Percentiles rank a stretch among this genome's conserved stretches.
phyloP scores from a whole-genome alignment of 208 protist genomes.

The Perkinsela sp. region DNA sequence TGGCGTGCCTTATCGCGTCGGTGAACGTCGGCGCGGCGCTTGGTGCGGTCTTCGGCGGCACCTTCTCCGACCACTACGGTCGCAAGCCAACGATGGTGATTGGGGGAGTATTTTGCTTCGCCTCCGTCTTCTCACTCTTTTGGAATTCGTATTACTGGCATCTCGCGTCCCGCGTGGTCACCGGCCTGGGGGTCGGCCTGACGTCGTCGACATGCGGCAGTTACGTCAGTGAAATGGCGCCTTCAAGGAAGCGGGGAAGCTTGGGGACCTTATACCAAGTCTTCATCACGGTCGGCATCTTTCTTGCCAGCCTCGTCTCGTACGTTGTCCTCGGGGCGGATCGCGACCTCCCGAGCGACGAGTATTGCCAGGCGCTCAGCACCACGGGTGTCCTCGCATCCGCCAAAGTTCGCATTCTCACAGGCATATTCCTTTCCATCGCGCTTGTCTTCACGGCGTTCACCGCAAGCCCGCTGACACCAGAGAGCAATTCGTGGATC shows the following conservation, averaged over 20 bases:
- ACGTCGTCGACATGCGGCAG: constrained; percentile 22
- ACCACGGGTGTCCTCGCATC: constrained; percentile 9
- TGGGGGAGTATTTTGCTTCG: constrained; percentile 15
- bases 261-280: constrained; percentile 42
- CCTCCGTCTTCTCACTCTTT: constrained; percentile 23
- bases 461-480: constrained; percentile 11
- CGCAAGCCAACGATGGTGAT: constrained; percentile 19
- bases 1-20: constrained; percentile 11
- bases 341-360: constrained; percentile 14
- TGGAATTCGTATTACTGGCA: constrained; percentile 29
- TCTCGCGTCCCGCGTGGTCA: constrained; percentile 22
- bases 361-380: constrained; percentile 7
- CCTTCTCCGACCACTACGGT: constrained; percentile 13
- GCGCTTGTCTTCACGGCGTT: constrained; percentile 12
- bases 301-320: constrained; percentile 11
- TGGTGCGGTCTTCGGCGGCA: constrained; percentile 24
- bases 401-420: constrained; percentile 21
- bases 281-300: constrained; percentile 42
- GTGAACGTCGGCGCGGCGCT: constrained; percentile 47
- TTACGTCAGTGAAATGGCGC: constrained; percentile 31
- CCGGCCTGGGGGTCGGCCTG: constrained; percentile 30
- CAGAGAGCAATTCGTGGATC: constrained; percentile 2
- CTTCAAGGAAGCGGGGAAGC: constrained; percentile 14
- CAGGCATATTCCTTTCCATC: constrained; percentile 20
- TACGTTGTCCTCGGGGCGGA: constrained; percentile 17